phyloP scores from a whole-genome alignment of 148 eudicot species.

The Camellia granthamiana region DNA sequence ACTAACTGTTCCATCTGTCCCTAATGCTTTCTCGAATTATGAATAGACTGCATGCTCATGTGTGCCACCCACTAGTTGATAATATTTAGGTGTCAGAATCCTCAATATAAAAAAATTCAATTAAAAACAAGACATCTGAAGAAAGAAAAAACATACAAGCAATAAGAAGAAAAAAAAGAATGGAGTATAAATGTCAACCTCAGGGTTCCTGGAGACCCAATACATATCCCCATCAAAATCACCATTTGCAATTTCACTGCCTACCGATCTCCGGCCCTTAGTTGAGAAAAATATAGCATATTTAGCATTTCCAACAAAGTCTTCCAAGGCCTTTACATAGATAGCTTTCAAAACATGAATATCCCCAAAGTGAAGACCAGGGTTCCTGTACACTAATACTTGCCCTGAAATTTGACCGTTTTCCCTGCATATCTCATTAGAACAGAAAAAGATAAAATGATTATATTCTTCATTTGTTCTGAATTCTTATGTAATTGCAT shows the following conservation, averaged over 20 bases:
- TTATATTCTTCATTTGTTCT: too few species aligned
- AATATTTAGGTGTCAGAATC: neutral
- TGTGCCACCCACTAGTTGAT: neutral
- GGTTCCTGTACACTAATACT: too few species aligned
- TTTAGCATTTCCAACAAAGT: slow-evolving; percentile 62
- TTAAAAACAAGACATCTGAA: neutral
- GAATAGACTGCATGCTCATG: neutral
- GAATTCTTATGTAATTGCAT: too few species aligned
- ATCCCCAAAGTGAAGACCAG: too few species aligned
- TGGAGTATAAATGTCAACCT: slow-evolving; percentile 33
- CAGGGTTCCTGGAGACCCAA: slow-evolving; percentile 68
- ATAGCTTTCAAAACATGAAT: too few species aligned
- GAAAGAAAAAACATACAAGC: neutral
- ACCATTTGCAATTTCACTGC: slow-evolving; percentile 82
- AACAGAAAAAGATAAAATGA: too few species aligned
- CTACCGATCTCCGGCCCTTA: slow-evolving; percentile 62
- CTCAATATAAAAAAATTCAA: neutral
- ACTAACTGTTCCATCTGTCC: neutral
- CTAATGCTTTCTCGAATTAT: too few species aligned
- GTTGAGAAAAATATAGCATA: slow-evolving; percentile 72
- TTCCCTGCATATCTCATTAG: too few species aligned
- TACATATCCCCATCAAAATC: slow-evolving; percentile 89
- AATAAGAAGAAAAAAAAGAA: neutral
- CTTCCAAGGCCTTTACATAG: too few species aligned
- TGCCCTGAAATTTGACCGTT: too few species aligned